Conservation (phyloP, 2,329 filamentous ascomycete genomes). For the Apiospora phragmitis region DNA sequence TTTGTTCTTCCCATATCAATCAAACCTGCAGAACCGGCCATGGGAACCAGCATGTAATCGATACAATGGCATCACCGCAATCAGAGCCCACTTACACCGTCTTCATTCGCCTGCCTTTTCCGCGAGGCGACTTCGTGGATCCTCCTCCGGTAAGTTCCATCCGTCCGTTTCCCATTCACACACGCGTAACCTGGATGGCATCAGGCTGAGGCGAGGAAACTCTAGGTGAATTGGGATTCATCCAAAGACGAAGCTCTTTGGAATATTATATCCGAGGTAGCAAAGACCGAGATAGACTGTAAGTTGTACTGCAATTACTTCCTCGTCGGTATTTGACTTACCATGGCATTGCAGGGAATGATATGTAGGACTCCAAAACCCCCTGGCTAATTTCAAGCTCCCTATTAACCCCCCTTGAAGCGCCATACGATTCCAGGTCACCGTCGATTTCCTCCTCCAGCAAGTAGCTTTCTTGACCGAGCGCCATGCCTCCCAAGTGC, state of each 20-base stretch:
- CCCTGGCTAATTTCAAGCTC: constrained; percentile 14
- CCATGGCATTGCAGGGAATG: constrained; percentile 60
- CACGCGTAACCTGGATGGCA: constrained; percentile 17
- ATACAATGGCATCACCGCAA: constrained; percentile 26
- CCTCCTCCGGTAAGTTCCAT: constrained; percentile 70
- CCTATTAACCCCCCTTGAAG: constrained; percentile 48
- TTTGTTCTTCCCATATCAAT: not conserved
- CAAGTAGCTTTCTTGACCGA: constrained; percentile 95
- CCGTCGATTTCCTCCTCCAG: constrained; percentile 84
- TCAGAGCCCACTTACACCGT: constrained; percentile 68
- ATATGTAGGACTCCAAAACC: constrained; percentile 58
- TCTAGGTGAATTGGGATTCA: constrained; percentile 82
- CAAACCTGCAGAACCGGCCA: not conserved
- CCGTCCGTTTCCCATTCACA: constrained; percentile 1
- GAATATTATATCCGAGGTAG: constrained; percentile 82
- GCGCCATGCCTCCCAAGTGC: constrained; percentile 83
- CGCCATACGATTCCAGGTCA: constrained; percentile 75
- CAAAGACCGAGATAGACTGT: constrained; percentile 89
- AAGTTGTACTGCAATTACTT: constrained; percentile 28
- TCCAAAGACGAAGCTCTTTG: constrained; percentile 86
- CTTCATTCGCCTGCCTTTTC: constrained; percentile 87
- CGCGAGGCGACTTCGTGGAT: constrained; percentile 84
- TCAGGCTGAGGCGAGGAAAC: constrained; percentile 8
- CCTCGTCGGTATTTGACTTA: not conserved
- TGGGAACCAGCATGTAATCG: constrained; percentile 5